These are phyloP conservation scores for Luffa acutangula DNA, from an alignment of 306 rosid species.

Conservation along the genomic window DNA sequence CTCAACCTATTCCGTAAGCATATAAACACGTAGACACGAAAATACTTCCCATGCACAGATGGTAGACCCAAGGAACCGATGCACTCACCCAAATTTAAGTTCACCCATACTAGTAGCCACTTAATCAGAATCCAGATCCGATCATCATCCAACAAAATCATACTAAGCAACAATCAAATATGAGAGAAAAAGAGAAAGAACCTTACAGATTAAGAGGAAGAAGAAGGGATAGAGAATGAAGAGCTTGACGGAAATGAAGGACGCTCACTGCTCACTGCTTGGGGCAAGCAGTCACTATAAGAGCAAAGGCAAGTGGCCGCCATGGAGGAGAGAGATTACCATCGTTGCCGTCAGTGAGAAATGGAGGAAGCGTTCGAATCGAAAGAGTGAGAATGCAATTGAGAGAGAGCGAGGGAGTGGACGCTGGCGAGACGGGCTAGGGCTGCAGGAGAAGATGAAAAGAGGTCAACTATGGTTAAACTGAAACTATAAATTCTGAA, in stretches of 20 bases:
- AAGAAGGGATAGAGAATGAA: neutral
- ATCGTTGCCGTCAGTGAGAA: neutral
- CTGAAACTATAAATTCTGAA: neutral
- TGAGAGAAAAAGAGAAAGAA: neutral
- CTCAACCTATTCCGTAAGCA: neutral
- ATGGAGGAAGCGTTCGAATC: neutral
- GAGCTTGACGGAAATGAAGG: neutral
- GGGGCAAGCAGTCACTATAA: neutral
- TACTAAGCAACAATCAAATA: neutral
- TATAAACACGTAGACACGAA: neutral
- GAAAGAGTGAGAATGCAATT: neutral
- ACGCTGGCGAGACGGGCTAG: neutral
- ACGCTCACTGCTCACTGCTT: neutral
- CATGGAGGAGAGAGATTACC: neutral
- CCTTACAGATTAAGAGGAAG: neutral
- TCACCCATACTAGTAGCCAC: neutral
- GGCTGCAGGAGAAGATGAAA: slow-evolving; percentile 2
- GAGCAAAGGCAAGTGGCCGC: neutral
- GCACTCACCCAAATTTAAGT: neutral
- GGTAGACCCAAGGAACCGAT: neutral
- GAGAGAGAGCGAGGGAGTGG: neutral
- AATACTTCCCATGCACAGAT: neutral
- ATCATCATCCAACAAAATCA: neutral
- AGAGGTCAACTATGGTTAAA: neutral
- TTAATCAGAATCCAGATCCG: neutral